phyloP scores from a whole-genome alignment of 164 flowering plant species.

The Vitis rupestris region DNA sequence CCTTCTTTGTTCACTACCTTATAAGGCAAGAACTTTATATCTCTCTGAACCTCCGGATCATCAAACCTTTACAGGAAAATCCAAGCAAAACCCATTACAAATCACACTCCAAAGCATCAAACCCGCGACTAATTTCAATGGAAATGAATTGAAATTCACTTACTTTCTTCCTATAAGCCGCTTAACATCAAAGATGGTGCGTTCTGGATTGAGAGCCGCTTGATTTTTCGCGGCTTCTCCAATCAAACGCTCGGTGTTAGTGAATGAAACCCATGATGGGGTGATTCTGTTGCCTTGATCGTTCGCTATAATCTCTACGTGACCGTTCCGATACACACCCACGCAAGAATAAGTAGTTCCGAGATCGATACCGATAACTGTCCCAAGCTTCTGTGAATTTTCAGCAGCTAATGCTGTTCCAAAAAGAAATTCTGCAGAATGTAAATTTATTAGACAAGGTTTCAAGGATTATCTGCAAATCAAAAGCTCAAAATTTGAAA shows the following conservation, averaged over 20 bases:
- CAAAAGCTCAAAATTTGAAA: not conserved
- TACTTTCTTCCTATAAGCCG: conserved; percentile 54
- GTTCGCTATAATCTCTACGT: conserved; percentile 47
- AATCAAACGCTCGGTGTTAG: conserved; percentile 43
- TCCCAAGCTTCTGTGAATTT: conserved; percentile 28
- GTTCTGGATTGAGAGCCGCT: conserved; percentile 41
- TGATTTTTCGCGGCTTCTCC: conserved; percentile 66
- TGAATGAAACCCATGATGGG: conserved; percentile 54
- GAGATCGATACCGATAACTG: conserved; percentile 51
- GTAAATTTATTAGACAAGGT: not conserved
- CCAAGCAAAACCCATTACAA: not conserved
- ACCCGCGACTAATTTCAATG: not conserved
- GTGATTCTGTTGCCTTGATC: conserved; percentile 59
- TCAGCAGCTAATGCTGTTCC: conserved; percentile 29
- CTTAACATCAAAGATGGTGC: conserved; percentile 49
- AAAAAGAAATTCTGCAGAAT: conserved; percentile 19
- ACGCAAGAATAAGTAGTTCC: conserved; percentile 56
- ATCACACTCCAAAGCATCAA: not conserved
- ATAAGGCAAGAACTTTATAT: conserved; percentile 40
- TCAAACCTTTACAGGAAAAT: conserved; percentile 25
- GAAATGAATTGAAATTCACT: conserved; percentile 4
- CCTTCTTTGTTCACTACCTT: conserved; percentile 55
- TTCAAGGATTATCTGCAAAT: not conserved
- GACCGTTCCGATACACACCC: conserved; percentile 36
- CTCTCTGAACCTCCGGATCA: conserved; percentile 51